These are phyloP conservation scores for Stylonectria norvegica DNA, from an alignment of 2,329 filamentous ascomycete species.

Conservation along the genomic window DNA sequence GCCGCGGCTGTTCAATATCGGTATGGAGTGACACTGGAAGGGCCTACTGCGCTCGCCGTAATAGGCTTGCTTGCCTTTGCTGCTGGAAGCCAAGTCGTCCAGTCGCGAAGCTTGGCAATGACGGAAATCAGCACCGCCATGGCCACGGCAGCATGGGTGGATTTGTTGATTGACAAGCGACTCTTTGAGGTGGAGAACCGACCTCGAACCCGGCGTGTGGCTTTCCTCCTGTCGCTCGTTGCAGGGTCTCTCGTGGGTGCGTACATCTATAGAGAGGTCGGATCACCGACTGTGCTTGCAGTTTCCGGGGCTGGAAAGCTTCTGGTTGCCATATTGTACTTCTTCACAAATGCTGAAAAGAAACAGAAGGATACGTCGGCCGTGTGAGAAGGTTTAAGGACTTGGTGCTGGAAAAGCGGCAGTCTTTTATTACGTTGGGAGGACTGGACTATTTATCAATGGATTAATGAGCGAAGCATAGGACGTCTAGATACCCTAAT, in stretches of 20 bases:
- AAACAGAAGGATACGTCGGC: conserved; percentile 4
- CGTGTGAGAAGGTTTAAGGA: conserved; percentile 3
- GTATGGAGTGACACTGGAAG: conserved; percentile 35
- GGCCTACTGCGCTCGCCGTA: conserved; percentile 40
- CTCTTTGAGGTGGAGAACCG: conserved; percentile 47
- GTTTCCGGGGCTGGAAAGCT: conserved; percentile 26
- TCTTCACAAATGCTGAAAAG: conserved; percentile 17
- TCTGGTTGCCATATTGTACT: conserved; percentile 19
- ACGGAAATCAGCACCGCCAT: conserved; percentile 63
- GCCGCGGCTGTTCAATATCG: conserved; percentile 48
- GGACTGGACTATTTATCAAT: no score
- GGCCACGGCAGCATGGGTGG: conserved; percentile 61
- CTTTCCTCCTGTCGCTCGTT: conserved; percentile 47
- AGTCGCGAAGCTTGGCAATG: conserved; percentile 51
- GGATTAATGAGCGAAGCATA: no score
- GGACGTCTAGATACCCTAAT: no score
- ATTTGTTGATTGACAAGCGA: conserved; percentile 53
- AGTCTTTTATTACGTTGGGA: no score
- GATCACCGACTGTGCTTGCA: conserved; percentile 22
- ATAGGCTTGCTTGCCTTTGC: conserved; percentile 53
- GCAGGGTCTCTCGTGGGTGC: conserved; percentile 51
- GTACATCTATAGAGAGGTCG: conserved; percentile 36
- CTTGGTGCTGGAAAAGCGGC: no score
- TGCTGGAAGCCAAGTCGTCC: conserved; percentile 57
- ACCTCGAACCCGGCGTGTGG: conserved; percentile 46